Evolutionary conservation across 805 yeast species (phyloP).

Genomic region (Cyberlindnera veronae): DNA sequence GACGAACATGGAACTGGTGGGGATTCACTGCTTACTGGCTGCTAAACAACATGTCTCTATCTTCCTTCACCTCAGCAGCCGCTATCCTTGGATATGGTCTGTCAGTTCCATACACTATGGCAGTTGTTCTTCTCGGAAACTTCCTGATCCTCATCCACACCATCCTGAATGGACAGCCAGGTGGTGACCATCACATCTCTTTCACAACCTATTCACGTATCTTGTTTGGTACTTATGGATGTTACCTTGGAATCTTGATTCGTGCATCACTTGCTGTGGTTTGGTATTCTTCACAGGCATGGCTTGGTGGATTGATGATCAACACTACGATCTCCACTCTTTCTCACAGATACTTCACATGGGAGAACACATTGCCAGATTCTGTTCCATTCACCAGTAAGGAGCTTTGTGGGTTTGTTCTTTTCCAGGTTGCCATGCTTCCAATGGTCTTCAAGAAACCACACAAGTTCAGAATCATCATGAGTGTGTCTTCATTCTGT

Average conservation of each 20-base stretch:
- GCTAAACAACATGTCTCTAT: constrained; percentile 41
- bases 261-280: constrained; percentile 35
- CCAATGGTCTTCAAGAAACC: constrained; percentile 9
- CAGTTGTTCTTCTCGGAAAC: constrained; percentile 42
- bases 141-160: constrained; percentile 42
- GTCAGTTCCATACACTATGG: constrained; percentile 43
- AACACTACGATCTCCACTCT: constrained; percentile 5
- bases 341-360: constrained; percentile 5
- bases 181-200: constrained; percentile 49
- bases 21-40: constrained; percentile 44
- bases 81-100: constrained; percentile 44
- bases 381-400: constrained; percentile 7
- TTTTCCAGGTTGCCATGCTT: constrained; percentile 6
- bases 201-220: constrained; percentile 44
- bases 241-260: constrained; percentile 38
- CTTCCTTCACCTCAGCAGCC: constrained; percentile 45
- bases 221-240: constrained; percentile 45
- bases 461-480: constrained; percentile 6
- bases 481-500: constrained; percentile 6
- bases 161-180: constrained; percentile 46
- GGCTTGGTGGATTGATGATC: constrained; percentile 13
- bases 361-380: constrained; percentile 10
- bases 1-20: constrained; percentile 39
- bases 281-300: constrained; percentile 12
- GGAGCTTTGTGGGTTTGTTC: constrained; percentile 10